Percentiles rank a stretch among this genome's conserved stretches.
Evolutionary conservation across 768 basidiomycete genomes (phyloP).

Genomic region (Xanthoconium stramineum): DNA sequence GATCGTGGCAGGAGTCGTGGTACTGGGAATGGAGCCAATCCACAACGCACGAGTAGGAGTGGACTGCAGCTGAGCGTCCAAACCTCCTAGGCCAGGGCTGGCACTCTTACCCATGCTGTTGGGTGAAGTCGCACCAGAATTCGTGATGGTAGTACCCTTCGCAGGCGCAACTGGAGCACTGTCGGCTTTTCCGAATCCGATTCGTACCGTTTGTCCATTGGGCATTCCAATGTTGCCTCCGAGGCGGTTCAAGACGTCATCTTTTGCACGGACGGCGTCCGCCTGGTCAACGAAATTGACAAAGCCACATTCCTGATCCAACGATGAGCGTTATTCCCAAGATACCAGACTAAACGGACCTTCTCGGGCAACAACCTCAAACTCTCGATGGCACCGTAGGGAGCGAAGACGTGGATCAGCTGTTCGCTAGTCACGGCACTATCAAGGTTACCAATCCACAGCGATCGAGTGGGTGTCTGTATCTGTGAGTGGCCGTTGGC

Average conservation of each 20-base stretch:
- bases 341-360: slow-evolving; percentile 41
- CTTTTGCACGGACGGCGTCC: slow-evolving; percentile 96
- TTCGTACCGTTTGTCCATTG: slow-evolving; percentile 93
- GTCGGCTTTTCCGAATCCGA: slow-evolving; percentile 97
- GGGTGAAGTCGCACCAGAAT: slow-evolving; percentile 64
- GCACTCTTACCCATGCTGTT: slow-evolving; percentile 48
- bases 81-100: slow-evolving; percentile 56
- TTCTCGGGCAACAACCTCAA: slow-evolving; percentile 94
- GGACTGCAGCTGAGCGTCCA: slow-evolving; percentile 86
- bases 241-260: slow-evolving; percentile 93
- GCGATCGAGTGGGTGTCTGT: slow-evolving; percentile 90
- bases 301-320: slow-evolving; percentile 88
- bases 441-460: slow-evolving; percentile 99
- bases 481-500: slow-evolving; percentile 60
- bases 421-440: slow-evolving; percentile 92
- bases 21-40: slow-evolving; percentile 96
- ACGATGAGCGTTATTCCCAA: slow-evolving; percentile 17
- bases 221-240: slow-evolving; percentile 94
- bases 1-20: slow-evolving; percentile 92
- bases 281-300: slow-evolving; percentile 96
- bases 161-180: slow-evolving; percentile 91
- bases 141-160: slow-evolving; percentile 63
- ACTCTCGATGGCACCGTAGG: slow-evolving; percentile 96
- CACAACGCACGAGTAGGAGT: slow-evolving; percentile 94
- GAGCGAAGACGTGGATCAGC: slow-evolving; percentile 91